phyloP scores from a whole-genome alignment of 192 early-diverging fungal species.

The Linnemannia elongata region DNA sequence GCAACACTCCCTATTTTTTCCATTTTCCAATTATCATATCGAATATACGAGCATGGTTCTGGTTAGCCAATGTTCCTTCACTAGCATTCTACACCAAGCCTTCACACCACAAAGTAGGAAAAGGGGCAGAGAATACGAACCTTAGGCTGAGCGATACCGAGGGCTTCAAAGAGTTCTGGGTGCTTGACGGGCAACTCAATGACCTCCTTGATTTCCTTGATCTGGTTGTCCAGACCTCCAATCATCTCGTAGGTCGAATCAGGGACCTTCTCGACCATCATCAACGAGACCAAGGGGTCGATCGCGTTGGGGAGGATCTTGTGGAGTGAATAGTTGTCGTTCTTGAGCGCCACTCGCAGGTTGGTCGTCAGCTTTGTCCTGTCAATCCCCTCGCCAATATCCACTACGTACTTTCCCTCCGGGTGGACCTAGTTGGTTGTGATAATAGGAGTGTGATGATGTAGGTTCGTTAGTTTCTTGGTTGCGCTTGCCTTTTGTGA shows the following conservation, averaged over 20 bases:
- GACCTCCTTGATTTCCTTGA: slow-evolving; percentile 99
- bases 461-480: slow-evolving; percentile 8
- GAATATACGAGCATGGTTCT: neutral
- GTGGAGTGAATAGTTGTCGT: slow-evolving; percentile 93
- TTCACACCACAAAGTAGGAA: neutral
- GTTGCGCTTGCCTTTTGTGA: slow-evolving; percentile 1
- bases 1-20: slow-evolving; percentile 79
- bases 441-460: slow-evolving; percentile 12
- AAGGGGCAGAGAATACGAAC: slow-evolving; percentile 27
- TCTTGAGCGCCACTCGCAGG: slow-evolving; percentile 92
- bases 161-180: slow-evolving; percentile 97
- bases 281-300: slow-evolving; percentile 98
- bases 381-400: slow-evolving; percentile 94
- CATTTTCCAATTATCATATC: neutral
- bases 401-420: slow-evolving; percentile 98
- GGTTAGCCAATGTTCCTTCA: neutral
- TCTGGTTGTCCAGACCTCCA: slow-evolving; percentile 98
- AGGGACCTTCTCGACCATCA: slow-evolving; percentile 99
- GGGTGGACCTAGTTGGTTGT: slow-evolving; percentile 79
- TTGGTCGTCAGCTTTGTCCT: slow-evolving; percentile 92
- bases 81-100: neutral
- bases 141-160: slow-evolving; percentile 99
- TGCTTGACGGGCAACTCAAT: slow-evolving; percentile 99
- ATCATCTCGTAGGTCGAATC: slow-evolving; percentile 99
- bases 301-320: slow-evolving; percentile 98